A percentile compares a stretch with the other conserved stretches of the same genome.
phyloP scores from a whole-genome alignment of 2,329 filamentous ascomycete genomes.

The Fusarium brachygibbosum region DNA sequence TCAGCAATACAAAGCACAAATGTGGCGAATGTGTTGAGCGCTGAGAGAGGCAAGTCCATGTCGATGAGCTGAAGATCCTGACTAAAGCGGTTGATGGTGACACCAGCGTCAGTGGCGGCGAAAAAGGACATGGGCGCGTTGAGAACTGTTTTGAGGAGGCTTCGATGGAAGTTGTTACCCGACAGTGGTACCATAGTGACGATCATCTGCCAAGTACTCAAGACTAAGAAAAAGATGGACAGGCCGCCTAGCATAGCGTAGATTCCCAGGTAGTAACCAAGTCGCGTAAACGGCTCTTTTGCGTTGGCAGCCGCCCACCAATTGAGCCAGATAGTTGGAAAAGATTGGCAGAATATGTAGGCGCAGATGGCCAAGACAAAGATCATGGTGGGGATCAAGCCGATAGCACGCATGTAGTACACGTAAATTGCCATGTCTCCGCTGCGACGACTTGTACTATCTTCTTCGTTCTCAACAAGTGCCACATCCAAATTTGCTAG shows the following conservation, averaged over 20 bases:
- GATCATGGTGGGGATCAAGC: slow-evolving; percentile 43
- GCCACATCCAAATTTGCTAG: slow-evolving; percentile 4
- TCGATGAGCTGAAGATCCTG: slow-evolving; percentile 58
- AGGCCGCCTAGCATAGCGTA: slow-evolving; percentile 41
- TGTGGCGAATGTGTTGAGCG: slow-evolving; percentile 43
- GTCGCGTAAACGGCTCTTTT: slow-evolving; percentile 23
- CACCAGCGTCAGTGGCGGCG: slow-evolving; percentile 52
- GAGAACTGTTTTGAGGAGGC: slow-evolving; percentile 42
- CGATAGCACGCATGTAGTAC: slow-evolving; percentile 49
- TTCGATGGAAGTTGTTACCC: slow-evolving; percentile 41
- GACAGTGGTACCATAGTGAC: slow-evolving; percentile 47
- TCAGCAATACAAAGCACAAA: slow-evolving; percentile 42
- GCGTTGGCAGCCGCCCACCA: slow-evolving; percentile 47
- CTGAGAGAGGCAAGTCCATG: slow-evolving; percentile 51
- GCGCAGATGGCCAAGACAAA: slow-evolving; percentile 44
- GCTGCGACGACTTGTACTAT: slow-evolving; percentile 30
- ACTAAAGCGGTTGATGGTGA: slow-evolving; percentile 56
- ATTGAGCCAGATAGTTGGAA: slow-evolving; percentile 49
- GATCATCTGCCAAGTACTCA: slow-evolving; percentile 47
- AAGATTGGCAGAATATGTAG: slow-evolving; percentile 46
- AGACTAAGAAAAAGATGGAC: slow-evolving; percentile 35
- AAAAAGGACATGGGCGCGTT: slow-evolving; percentile 55
- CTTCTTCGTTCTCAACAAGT: slow-evolving; percentile 13
- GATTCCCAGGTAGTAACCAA: slow-evolving; percentile 45
- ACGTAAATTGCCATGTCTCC: slow-evolving; percentile 41